Conservation (phyloP, 495 filamentous ascomycete genomes). For the Neurospora sp. region DNA sequence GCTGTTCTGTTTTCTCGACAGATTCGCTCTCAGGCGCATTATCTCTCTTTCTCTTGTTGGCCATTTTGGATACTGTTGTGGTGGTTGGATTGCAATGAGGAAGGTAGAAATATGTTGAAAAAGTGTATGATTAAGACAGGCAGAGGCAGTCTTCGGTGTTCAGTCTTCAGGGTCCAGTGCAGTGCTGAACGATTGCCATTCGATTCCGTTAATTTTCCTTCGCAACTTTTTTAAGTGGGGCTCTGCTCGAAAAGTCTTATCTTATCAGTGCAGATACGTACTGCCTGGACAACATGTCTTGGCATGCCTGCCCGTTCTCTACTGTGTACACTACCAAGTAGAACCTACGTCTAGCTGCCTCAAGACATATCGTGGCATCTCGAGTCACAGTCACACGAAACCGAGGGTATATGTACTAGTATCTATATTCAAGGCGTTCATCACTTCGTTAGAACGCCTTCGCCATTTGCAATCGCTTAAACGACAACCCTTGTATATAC, state of each 20-base stretch:
- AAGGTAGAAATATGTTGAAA: not conserved
- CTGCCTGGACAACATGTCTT: not conserved
- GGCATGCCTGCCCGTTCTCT: not conserved
- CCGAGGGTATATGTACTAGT: not conserved
- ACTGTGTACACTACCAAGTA: not conserved
- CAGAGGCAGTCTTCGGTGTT: not conserved
- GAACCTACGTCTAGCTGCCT: not conserved
- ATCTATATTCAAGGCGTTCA: not conserved
- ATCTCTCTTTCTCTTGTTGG: slow-evolving; percentile 61
- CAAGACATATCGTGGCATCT: not conserved
- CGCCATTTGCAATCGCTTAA: not conserved
- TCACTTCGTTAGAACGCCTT: not conserved
- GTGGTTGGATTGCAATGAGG: slow-evolving; percentile 1
- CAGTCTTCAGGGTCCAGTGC: slow-evolving; percentile 1
- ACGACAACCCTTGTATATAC: not conserved
- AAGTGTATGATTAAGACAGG: not conserved
- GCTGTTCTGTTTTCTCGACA: slow-evolving; percentile 7
- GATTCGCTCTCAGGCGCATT: slow-evolving; percentile 17
- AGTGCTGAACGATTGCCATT: slow-evolving; percentile 5
- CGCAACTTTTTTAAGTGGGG: slow-evolving; percentile 15
- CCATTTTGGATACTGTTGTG: slow-evolving; percentile 40
- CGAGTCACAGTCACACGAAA: not conserved
- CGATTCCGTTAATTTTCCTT: not conserved
- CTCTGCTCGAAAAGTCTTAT: slow-evolving; percentile 7
- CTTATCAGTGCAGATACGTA: slow-evolving; percentile 8